Percentiles rank a stretch among this genome's conserved stretches.
These are phyloP conservation scores for Pyrus hybrid DNA, from an alignment of 331 rosid species.

Conservation along the genomic window DNA sequence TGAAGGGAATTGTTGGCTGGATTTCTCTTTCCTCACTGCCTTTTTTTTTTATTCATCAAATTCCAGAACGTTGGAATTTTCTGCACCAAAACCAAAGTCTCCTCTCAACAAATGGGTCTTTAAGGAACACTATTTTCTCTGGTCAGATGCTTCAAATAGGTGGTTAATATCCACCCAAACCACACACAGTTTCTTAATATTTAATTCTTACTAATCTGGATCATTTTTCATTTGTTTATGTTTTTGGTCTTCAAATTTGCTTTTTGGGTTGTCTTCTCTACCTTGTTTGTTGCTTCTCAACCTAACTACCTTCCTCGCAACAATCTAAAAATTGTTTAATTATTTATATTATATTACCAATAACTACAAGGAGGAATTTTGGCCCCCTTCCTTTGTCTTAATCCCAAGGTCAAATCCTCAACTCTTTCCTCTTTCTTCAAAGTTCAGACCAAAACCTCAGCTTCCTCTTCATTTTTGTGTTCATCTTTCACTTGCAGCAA, in stretches of 20 bases:
- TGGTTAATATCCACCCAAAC: slow-evolving; percentile 10
- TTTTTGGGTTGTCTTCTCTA: not conserved
- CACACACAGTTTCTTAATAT: not conserved
- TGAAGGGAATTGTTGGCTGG: slow-evolving; percentile 5
- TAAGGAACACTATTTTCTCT: not conserved
- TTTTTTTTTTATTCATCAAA: not conserved
- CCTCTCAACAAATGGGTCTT: not conserved
- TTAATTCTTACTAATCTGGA: not conserved
- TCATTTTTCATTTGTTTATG: not conserved
- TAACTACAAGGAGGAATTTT: slow-evolving; percentile 16
- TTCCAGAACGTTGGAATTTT: slow-evolving; percentile 29
- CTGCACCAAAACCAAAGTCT: not conserved
- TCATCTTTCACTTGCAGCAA: not conserved
- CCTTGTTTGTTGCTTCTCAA: slow-evolving; percentile 22
- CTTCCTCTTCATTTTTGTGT: slow-evolving; percentile 18
- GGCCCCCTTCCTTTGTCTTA: slow-evolving; percentile 13
- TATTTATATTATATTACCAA: not conserved
- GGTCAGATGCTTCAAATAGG: slow-evolving; percentile 12
- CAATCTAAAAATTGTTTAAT: slow-evolving; percentile 4
- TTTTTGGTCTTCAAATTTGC: not conserved
- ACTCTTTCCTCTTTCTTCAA: slow-evolving; percentile 18
- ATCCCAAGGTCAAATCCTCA: slow-evolving; percentile 22
- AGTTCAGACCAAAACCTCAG: not conserved
- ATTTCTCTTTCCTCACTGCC: slow-evolving; percentile 20
- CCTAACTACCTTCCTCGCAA: slow-evolving; percentile 23